Conservation (phyloP, 2,329 filamentous ascomycete genomes). For the Aspergillus brunneoviolaceus region DNA sequence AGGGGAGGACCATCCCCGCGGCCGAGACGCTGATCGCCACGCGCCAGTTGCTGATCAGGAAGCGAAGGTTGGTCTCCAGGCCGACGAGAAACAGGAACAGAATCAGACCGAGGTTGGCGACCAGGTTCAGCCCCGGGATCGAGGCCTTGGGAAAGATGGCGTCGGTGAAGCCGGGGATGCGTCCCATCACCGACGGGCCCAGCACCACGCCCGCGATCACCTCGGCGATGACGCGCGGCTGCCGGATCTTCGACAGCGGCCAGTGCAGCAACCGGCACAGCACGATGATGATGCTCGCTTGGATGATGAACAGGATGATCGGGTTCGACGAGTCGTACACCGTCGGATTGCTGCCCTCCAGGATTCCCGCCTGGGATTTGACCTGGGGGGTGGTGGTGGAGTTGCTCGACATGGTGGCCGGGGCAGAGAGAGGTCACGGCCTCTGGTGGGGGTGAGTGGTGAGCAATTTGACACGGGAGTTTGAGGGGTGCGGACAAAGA, state of each 20-base stretch:
- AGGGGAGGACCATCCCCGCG: constrained; percentile 77
- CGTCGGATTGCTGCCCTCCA: constrained; percentile 69
- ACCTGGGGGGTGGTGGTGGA: constrained; percentile 22
- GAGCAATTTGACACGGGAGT: not conserved
- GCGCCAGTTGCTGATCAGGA: constrained; percentile 76
- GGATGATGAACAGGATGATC: constrained; percentile 74
- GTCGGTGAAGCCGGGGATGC: constrained; percentile 73
- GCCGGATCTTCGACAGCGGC: constrained; percentile 72
- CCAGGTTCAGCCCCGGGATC: constrained; percentile 72
- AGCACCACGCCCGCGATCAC: constrained; percentile 82
- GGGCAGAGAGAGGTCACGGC: not conserved
- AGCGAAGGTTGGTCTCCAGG: constrained; percentile 78
- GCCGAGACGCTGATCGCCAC: constrained; percentile 74
- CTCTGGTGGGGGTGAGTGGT: not conserved
- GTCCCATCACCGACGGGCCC: constrained; percentile 83
- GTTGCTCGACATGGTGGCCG: constrained; percentile 20
- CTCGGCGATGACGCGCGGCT: constrained; percentile 80
- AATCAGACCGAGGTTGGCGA: constrained; percentile 79
- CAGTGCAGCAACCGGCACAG: constrained; percentile 73
- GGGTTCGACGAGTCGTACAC: constrained; percentile 69
- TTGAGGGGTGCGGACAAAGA: too few relatives aligned
- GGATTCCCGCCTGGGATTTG: constrained; percentile 63
- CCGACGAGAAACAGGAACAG: constrained; percentile 87
- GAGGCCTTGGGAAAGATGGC: constrained; percentile 75
- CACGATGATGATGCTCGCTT: constrained; percentile 72